These are phyloP conservation scores for Pythium catenulatum DNA, from an alignment of 352 stramenopile species.

Conservation along the genomic window DNA sequence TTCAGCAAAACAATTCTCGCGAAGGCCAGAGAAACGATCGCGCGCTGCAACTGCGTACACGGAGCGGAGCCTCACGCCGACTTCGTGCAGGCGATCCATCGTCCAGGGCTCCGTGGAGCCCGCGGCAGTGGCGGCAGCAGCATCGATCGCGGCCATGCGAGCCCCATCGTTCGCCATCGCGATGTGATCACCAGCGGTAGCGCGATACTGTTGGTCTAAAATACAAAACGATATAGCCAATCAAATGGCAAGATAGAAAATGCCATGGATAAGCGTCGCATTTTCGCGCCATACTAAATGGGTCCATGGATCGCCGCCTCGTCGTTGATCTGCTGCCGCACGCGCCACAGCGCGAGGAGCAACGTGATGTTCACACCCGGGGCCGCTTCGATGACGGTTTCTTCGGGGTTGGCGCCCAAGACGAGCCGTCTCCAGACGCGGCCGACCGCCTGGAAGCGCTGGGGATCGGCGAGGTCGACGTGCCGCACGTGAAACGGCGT, in stretches of 20 bases:
- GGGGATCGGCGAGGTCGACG: no score
- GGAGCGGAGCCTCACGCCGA: slow-evolving; percentile 76
- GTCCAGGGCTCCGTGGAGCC: slow-evolving; percentile 62
- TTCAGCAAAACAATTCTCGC: background rate
- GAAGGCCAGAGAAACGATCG: background rate
- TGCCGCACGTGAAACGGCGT: no score
- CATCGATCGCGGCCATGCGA: background rate
- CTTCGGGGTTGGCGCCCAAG: background rate
- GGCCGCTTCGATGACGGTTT: background rate
- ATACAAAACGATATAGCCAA: background rate
- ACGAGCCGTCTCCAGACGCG: background rate
- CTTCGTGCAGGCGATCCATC: slow-evolving; percentile 65
- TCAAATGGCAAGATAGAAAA: no score
- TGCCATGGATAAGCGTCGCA: no score
- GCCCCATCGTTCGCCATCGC: slow-evolving; percentile 12
- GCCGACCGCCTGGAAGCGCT: slow-evolving; percentile 4
- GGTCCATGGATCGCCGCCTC: background rate
- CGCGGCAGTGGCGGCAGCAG: background rate
- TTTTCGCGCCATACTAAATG: background rate
- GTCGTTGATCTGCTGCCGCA: background rate
- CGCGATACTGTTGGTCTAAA: no score
- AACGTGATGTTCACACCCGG: slow-evolving; percentile 19
- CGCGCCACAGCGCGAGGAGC: slow-evolving; percentile 7
- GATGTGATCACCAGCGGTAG: no score
- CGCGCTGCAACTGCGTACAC: slow-evolving; percentile 70